These are phyloP conservation scores for Rhexocercosporidium sp. DNA, from an alignment of 2,329 filamentous ascomycete species.

Conservation along the genomic window DNA sequence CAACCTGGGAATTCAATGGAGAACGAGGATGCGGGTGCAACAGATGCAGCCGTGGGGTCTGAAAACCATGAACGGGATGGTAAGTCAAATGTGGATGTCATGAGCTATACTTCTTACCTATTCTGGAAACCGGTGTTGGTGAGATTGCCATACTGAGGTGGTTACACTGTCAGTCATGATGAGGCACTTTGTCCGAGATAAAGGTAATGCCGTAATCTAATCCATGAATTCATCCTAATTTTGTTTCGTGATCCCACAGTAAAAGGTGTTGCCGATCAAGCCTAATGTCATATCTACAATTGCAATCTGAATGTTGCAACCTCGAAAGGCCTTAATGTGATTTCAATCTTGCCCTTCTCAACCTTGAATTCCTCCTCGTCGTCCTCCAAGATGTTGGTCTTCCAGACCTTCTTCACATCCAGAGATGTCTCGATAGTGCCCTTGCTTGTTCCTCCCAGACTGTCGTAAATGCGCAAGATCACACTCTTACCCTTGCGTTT, in stretches of 20 bases:
- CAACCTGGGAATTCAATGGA: background rate
- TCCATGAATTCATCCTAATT: background rate
- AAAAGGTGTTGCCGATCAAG: background rate
- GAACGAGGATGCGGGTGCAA: background rate
- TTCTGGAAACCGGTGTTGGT: background rate
- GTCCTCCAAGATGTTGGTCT: slow-evolving; percentile 89
- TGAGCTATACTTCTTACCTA: background rate
- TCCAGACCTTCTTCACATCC: slow-evolving; percentile 76
- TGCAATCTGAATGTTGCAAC: slow-evolving; percentile 79
- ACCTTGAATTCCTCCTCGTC: slow-evolving; percentile 69
- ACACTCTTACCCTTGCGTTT: slow-evolving; percentile 76
- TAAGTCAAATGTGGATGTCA: too few relatives aligned
- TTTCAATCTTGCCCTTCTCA: slow-evolving; percentile 56
- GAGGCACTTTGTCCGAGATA: background rate
- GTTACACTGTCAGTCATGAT: background rate
- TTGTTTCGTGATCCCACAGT: background rate
- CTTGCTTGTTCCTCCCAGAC: slow-evolving; percentile 78
- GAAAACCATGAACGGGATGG: background rate
- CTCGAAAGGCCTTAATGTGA: slow-evolving; percentile 80
- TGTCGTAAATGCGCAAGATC: slow-evolving; percentile 86
- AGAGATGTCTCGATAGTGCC: slow-evolving; percentile 71
- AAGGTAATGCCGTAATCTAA: background rate
- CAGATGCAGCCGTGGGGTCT: background rate
- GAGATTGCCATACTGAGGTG: background rate
- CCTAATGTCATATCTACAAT: slow-evolving; percentile 44